A percentile compares a stretch with the other conserved stretches of the same genome.
These are phyloP conservation scores for Sclerotinia nivalis DNA, from an alignment of 2,329 filamentous ascomycete genomes.

Conservation along the genomic window DNA sequence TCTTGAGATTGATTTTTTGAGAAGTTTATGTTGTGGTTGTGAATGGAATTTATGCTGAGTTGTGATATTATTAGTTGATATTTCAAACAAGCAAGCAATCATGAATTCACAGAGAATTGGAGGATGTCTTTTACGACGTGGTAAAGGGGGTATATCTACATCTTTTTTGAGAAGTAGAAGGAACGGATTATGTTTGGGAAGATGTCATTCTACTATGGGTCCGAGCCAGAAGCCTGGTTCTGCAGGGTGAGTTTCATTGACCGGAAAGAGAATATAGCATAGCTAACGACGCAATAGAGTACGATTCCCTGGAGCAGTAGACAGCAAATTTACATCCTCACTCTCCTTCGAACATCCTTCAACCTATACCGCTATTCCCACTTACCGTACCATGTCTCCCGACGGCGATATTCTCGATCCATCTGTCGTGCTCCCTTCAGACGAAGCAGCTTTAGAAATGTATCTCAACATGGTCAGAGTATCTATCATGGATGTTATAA, in stretches of 20 bases:
- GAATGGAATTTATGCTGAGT: not conserved
- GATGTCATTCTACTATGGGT: conserved; percentile 36
- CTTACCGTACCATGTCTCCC: conserved; percentile 89
- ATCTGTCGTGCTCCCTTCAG: conserved; percentile 56
- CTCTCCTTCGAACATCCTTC: conserved; percentile 77
- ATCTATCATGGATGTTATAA: conserved; percentile 91
- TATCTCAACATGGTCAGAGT: conserved; percentile 63
- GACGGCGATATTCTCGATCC: conserved; percentile 81
- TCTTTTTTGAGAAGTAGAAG: not conserved
- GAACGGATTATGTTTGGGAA: conserved; percentile 8
- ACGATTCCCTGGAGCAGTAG: conserved; percentile 85
- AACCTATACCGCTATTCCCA: conserved; percentile 75
- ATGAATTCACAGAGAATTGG: conserved; percentile 24
- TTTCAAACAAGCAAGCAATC: not conserved
- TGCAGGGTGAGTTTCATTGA: conserved; percentile 31
- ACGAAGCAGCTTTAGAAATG: conserved; percentile 36
- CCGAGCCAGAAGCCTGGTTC: conserved; percentile 36
- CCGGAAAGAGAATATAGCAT: not conserved
- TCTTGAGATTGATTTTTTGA: not conserved
- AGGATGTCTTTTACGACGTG: conserved; percentile 12
- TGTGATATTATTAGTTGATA: not conserved
- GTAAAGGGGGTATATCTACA: not conserved
- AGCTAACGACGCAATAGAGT: conserved; percentile 45
- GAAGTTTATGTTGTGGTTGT: not conserved
- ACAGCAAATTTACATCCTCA: conserved; percentile 83